Percentiles rank a stretch among this genome's conserved stretches.
phyloP scores from a whole-genome alignment of 1,139 yeast species.

The Blastobotrys malaysiensis region DNA sequence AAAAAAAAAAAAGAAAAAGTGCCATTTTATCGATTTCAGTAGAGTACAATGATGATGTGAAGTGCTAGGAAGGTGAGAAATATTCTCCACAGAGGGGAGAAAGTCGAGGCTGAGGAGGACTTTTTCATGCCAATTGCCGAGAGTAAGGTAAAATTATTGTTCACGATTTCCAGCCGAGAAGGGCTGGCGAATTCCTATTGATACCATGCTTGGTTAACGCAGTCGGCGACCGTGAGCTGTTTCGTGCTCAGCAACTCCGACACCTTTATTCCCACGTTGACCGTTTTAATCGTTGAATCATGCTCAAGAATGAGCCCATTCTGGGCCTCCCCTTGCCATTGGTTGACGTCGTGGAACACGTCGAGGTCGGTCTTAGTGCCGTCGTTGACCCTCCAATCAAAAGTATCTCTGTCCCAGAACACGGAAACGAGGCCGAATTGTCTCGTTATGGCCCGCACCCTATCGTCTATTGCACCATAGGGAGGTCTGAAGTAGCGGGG shows the following conservation, averaged over 20 bases:
- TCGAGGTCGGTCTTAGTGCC: conserved; percentile 43
- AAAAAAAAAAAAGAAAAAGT: background rate
- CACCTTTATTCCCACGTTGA: conserved; percentile 60
- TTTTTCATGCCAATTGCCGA: background rate
- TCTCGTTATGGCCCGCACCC: conserved; percentile 72
- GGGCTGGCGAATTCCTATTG: conserved; percentile 17
- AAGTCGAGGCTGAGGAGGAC: background rate
- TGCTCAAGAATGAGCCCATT: conserved; percentile 79
- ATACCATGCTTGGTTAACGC: conserved; percentile 56
- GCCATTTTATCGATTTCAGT: background rate
- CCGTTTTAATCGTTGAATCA: conserved; percentile 65
- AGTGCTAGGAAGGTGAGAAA: background rate
- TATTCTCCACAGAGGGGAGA: background rate
- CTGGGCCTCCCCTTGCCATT: conserved; percentile 42
- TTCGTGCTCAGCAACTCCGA: conserved; percentile 45
- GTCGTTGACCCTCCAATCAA: conserved; percentile 72
- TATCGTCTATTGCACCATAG: conserved; percentile 85
- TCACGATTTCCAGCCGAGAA: background rate
- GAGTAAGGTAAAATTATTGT: background rate
- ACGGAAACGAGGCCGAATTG: conserved; percentile 86
- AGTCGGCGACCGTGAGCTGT: conserved; percentile 77
- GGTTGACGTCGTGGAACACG: conserved; percentile 49
- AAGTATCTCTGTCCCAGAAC: conserved; percentile 87
- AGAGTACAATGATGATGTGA: background rate
- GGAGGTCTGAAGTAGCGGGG: conserved; percentile 97